A percentile compares a stretch with the other conserved stretches of the same genome.
phyloP scores from a whole-genome alignment of 108 stramenopile genomes.

The Nannochloropsis oceanica region DNA sequence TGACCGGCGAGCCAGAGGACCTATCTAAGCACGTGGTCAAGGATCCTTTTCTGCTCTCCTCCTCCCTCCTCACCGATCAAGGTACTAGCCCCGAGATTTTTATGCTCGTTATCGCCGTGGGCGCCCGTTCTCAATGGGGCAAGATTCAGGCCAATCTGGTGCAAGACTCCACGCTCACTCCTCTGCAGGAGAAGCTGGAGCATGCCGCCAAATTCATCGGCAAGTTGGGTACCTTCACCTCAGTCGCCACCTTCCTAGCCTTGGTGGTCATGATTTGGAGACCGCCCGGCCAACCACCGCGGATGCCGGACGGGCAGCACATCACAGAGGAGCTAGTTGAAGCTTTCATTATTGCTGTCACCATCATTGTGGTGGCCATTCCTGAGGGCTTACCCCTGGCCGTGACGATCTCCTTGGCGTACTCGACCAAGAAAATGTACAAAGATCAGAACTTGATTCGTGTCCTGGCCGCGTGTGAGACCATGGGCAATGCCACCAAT shows the following conservation, averaged over 20 bases:
- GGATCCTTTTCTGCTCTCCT: conserved; percentile 23
- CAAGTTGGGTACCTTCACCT: not conserved
- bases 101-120: conserved; percentile 2
- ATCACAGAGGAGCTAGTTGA: conserved; percentile 12
- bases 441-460: conserved; percentile 86
- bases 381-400: conserved; percentile 97
- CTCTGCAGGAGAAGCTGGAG: conserved; percentile 40
- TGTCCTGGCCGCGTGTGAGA: conserved; percentile 90
- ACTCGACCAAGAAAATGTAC: conserved; percentile 62
- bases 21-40: conserved; percentile 48
- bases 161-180: conserved; percentile 27
- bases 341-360: conserved; percentile 71
- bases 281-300: conserved; percentile 10
- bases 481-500: conserved; percentile 97
- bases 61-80: conserved; percentile 13
- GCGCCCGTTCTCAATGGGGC: conserved; percentile 32
- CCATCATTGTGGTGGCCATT: conserved; percentile 88
- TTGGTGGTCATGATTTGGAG: conserved; percentile 42
- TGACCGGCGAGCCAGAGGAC: conserved; percentile 84
- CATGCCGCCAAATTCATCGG: conserved; percentile 29
- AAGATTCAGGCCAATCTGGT: conserved; percentile 38
- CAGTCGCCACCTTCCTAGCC: conserved; percentile 26
- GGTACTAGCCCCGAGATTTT: not conserved
- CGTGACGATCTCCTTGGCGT: conserved; percentile 82
- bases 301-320: conserved; percentile 13